Evolutionary conservation across 2,329 filamentous ascomycete genomes (phyloP).

Genomic region (Massarina eburnea): DNA sequence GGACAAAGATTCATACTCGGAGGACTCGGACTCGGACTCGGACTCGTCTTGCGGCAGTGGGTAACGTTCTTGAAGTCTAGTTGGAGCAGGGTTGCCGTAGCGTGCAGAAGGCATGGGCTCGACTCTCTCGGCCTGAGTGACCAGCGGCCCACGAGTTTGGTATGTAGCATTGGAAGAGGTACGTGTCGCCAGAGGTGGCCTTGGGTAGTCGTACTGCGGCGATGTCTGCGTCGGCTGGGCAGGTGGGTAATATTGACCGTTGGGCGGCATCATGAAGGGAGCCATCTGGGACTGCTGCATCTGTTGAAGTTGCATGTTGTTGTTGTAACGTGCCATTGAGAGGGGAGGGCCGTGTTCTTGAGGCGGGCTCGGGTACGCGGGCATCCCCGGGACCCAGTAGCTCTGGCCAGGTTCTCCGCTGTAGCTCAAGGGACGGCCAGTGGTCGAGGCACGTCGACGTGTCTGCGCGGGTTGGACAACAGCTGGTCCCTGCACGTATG

Average conservation of each 20-base stretch:
- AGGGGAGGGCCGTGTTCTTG: constrained; percentile 35
- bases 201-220: constrained; percentile 22
- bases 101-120: constrained; percentile 32
- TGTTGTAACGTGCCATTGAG: constrained; percentile 30
- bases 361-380: constrained; percentile 23
- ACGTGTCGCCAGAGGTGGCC: constrained; percentile 24
- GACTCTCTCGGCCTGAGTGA: constrained; percentile 26
- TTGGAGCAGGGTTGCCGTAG: constrained; percentile 10
- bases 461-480: constrained; percentile 32
- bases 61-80: background rate
- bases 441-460: constrained; percentile 25
- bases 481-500: constrained; percentile 27
- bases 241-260: constrained; percentile 17
- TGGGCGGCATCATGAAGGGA: constrained; percentile 18
- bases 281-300: constrained; percentile 14
- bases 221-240: constrained; percentile 15
- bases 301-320: constrained; percentile 28
- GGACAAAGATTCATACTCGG: constrained; percentile 15
- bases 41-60: constrained; percentile 16
- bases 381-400: constrained; percentile 26
- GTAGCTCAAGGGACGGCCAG: constrained; percentile 37
- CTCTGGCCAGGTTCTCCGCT: constrained; percentile 22
- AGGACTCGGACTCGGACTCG: constrained; percentile 17
- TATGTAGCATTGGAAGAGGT: constrained; percentile 22
- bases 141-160: constrained; percentile 17